Base-by-base conservation (phyloP, 2,329 filamentous ascomycete genomes). In the Xylariaceae sp. region DNA sequence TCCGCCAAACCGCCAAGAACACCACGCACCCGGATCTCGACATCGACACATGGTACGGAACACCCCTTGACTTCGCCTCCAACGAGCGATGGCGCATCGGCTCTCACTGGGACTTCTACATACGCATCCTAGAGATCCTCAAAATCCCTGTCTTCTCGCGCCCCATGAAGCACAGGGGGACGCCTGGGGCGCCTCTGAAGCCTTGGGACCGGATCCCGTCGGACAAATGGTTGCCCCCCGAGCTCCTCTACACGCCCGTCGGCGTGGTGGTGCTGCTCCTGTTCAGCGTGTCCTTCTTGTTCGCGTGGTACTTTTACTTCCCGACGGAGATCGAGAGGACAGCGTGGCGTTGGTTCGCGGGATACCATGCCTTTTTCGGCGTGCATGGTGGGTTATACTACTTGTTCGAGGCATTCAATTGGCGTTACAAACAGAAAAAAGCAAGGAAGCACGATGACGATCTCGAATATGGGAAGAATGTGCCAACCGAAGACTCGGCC, bases 301-400 rank as follows among this genome's bases (percentile, higher is more conserved):
- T 54, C 52, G 37, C 35, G 17, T 54, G 52, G 52, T 34, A 54
- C 35, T 45, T 54, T 15, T 34, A 47, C 52, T 54, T 54, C 37
- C 52, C 52, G 11, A 54, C 52, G 17, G 15, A 44, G 37, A 23
- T 18, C 13, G 52, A 54, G 35, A 37, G 44, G 10, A 15, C 15
- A 4, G 15, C 44, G 35, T 54, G 52, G 52, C 52, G 52, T 3
- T 35, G 9, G 8, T 23, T 34, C 13, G 35, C 52, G 15, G n/a
- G 13, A 11, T 54, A 45, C 30, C 15, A 18, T 17, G 45, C 54
- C 45, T 42, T 56, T 13, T 42, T 42, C 37, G 37, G 37, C 37
- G 37, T 42, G 9, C 8, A 10, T 4, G 37, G 37, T 13, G 37
- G 37, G 9, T 10, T 13, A 3, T 42, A 42, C 37, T 42, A 42